Conservation (phyloP, 1,284 basidiomycete genomes). For the Cryptococcus sp. region DNA sequence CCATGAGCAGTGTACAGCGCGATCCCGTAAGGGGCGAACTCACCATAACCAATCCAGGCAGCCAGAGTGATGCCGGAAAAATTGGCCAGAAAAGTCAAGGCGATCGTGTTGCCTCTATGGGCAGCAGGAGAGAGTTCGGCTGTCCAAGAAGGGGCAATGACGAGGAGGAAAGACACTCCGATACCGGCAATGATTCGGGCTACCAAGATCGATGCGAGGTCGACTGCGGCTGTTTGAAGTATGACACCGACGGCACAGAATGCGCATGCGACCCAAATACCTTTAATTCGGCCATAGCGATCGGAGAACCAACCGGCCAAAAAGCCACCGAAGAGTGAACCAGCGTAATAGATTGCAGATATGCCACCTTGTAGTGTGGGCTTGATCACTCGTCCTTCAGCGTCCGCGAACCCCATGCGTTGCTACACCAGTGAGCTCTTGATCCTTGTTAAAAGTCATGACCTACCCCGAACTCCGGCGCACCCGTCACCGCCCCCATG, state of each 20-base stretch:
- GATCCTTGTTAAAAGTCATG: background rate
- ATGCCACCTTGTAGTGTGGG: slow-evolving; percentile 21
- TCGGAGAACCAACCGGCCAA: slow-evolving; percentile 28
- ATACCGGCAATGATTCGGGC: slow-evolving; percentile 33
- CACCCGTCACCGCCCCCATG: slow-evolving; percentile 5
- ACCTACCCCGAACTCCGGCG: slow-evolving; percentile 2
- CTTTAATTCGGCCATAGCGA: slow-evolving; percentile 21
- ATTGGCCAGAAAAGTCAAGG: slow-evolving; percentile 13
- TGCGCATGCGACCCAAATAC: slow-evolving; percentile 12
- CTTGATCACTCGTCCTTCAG: background rate
- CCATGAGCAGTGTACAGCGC: background rate
- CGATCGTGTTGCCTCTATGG: slow-evolving; percentile 1
- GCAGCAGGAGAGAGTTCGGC: slow-evolving; percentile 7
- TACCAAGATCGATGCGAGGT: slow-evolving; percentile 16
- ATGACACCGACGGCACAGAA: slow-evolving; percentile 26
- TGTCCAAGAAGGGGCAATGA: slow-evolving; percentile 32
- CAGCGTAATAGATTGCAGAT: slow-evolving; percentile 27
- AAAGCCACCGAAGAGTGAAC: slow-evolving; percentile 33
- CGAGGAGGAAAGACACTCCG: slow-evolving; percentile 35
- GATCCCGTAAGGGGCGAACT: background rate
- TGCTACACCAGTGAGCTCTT: background rate
- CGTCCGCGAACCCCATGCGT: background rate
- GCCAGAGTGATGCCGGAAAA: slow-evolving; percentile 26
- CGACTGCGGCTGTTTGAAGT: slow-evolving; percentile 23
- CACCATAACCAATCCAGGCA: slow-evolving; percentile 16